Conservation (phyloP, 768 basidiomycete genomes). For the Suillus subalutaceus region DNA sequence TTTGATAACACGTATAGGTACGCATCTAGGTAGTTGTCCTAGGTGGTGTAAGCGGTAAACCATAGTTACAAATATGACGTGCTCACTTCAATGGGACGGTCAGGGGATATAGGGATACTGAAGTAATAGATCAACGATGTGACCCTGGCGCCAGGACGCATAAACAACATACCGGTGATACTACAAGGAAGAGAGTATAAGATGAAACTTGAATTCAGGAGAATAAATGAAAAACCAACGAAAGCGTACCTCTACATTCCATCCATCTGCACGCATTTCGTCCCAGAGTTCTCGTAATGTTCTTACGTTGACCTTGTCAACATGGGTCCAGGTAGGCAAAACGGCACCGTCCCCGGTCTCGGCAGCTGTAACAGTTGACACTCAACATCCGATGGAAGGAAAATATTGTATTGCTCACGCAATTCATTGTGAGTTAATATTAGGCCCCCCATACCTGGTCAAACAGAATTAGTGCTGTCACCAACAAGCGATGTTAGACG, state of each 20-base stretch:
- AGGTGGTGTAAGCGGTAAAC: background rate
- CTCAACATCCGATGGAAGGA: constrained; percentile 15
- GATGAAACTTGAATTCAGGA: constrained; percentile 10
- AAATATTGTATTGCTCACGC: constrained; percentile 43
- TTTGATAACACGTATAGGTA: constrained; percentile 84
- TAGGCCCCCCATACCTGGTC: constrained; percentile 81
- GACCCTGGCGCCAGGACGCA: background rate
- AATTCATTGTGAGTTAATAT: constrained; percentile 94
- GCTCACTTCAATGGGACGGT: constrained; percentile 84
- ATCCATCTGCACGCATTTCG: constrained; percentile 76
- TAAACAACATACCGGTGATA: constrained; percentile 67
- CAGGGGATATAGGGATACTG: constrained; percentile 94
- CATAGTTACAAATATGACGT: constrained; percentile 1
- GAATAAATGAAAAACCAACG: constrained; percentile 6
- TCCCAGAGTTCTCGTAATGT: constrained; percentile 90
- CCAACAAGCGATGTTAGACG: background rate
- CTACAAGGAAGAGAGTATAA: constrained; percentile 36
- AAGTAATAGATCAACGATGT: constrained; percentile 9
- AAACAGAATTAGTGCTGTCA: constrained; percentile 15
- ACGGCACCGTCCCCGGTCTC: constrained; percentile 79
- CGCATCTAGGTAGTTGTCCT: constrained; percentile 96
- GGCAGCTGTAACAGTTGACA: constrained; percentile 39
- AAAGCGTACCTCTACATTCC: constrained; percentile 82
- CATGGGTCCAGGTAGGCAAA: constrained; percentile 91
- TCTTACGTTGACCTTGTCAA: constrained; percentile 80